Percentiles rank a stretch among this genome's conserved stretches.
Evolutionary conservation across 225 moss, liverwort and hornwort genomes (phyloP).

Genomic region (Ulota crispa): DNA sequence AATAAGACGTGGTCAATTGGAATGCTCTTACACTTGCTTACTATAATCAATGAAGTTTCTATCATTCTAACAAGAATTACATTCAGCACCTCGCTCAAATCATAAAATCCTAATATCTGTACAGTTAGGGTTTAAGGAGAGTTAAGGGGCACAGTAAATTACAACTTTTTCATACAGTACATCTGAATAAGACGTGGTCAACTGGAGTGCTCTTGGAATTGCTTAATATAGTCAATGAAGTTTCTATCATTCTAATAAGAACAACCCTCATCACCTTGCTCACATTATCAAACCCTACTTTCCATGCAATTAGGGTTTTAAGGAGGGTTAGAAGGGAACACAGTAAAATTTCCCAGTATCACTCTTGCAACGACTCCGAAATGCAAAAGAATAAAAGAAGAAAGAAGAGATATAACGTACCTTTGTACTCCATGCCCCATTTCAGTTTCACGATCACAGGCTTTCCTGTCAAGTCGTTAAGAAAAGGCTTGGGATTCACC

Average conservation of each 20-base stretch:
- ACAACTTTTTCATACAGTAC: background rate
- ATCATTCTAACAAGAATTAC: background rate
- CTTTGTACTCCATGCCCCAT: slow-evolving; percentile 99
- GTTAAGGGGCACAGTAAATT: background rate
- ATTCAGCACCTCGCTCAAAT: background rate
- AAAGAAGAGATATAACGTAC: slow-evolving; percentile 19
- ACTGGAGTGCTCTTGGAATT: background rate
- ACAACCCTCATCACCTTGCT: background rate
- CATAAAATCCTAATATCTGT: slow-evolving; percentile 19
- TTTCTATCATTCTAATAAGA: background rate
- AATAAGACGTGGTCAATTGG: background rate
- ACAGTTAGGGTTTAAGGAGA: too few species aligned
- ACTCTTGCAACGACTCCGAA: background rate
- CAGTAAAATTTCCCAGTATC: background rate
- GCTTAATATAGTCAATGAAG: background rate
- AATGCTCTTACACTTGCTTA: background rate
- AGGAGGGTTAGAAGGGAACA: background rate
- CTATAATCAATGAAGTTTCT: background rate
- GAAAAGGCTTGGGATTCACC: slow-evolving; percentile 92
- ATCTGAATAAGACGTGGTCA: background rate
- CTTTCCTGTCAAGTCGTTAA: slow-evolving; percentile 94
- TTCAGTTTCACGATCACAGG: slow-evolving; percentile 96
- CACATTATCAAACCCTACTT: slow-evolving; percentile 27
- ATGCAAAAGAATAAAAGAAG: background rate
- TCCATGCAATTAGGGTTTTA: background rate